phyloP scores from a whole-genome alignment of 805 yeast species.

The Saccharomycopsis amapae region DNA sequence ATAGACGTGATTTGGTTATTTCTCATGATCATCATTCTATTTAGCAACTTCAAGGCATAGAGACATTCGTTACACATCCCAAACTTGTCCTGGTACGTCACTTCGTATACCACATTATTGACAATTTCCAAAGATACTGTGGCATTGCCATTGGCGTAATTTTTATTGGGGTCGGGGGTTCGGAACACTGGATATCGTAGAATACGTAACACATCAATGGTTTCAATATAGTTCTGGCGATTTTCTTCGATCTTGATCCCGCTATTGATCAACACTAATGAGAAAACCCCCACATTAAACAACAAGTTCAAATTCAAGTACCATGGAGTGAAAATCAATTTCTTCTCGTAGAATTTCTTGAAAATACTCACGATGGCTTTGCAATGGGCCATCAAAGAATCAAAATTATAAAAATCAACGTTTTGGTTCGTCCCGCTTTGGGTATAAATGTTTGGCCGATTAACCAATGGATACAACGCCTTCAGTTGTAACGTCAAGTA shows the following conservation, averaged over 20 bases:
- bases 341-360: background rate
- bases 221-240: background rate
- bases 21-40: slow-evolving; percentile 42
- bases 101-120: background rate
- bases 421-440: background rate
- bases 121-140: background rate
- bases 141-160: background rate
- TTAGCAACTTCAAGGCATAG: slow-evolving; percentile 55
- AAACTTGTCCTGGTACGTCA: background rate
- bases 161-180: slow-evolving; percentile 14
- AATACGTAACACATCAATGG: background rate
- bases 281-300: slow-evolving; percentile 38
- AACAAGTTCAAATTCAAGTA: slow-evolving; percentile 39
- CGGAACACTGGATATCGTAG: slow-evolving; percentile 1
- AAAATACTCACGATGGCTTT: background rate
- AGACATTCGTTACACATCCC: slow-evolving; percentile 22
- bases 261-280: slow-evolving; percentile 36
- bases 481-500: background rate
- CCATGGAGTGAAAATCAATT: slow-evolving; percentile 39
- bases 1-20: slow-evolving; percentile 34
- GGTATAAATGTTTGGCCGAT: background rate
- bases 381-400: background rate
- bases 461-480: background rate
- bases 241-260: slow-evolving; percentile 29
- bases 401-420: background rate